Evolutionary conservation across 2,329 filamentous ascomycete species (phyloP).

Genomic region (Blastomyces parvus): DNA sequence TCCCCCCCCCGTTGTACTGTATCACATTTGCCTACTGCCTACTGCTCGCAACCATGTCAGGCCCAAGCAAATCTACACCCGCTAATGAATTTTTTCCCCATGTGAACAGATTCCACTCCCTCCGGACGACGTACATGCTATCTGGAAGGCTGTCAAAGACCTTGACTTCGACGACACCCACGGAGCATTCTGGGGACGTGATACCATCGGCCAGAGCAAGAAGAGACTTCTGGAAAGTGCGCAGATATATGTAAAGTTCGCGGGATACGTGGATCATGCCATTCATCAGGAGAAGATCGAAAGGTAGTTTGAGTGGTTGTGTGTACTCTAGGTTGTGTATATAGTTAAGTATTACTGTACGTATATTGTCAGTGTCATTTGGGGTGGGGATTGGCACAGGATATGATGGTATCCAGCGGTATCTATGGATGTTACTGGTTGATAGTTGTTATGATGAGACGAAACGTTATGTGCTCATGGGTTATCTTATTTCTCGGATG

Average conservation of each 20-base stretch:
- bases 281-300: conserved; percentile 21
- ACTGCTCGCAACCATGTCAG: background rate
- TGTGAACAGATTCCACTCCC: conserved; percentile 53
- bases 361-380: background rate
- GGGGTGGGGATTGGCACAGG: background rate
- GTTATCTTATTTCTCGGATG: background rate
- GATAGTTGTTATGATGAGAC: background rate
- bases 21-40: background rate
- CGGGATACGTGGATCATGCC: conserved; percentile 28
- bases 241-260: conserved; percentile 55
- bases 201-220: conserved; percentile 54
- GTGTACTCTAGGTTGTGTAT: background rate
- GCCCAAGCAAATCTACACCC: background rate
- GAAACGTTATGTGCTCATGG: background rate
- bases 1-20: background rate
- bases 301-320: background rate
- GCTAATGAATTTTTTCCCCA: background rate
- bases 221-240: conserved; percentile 62
- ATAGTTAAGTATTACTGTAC: background rate
- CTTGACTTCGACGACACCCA: conserved; percentile 58
- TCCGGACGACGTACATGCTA: conserved; percentile 52
- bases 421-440: background rate
- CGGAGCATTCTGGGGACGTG: conserved; percentile 55
- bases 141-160: conserved; percentile 58
- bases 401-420: background rate